Conservation (phyloP, 176 grass and related monocot genomes). For the Aegilops tauschii region DNA sequence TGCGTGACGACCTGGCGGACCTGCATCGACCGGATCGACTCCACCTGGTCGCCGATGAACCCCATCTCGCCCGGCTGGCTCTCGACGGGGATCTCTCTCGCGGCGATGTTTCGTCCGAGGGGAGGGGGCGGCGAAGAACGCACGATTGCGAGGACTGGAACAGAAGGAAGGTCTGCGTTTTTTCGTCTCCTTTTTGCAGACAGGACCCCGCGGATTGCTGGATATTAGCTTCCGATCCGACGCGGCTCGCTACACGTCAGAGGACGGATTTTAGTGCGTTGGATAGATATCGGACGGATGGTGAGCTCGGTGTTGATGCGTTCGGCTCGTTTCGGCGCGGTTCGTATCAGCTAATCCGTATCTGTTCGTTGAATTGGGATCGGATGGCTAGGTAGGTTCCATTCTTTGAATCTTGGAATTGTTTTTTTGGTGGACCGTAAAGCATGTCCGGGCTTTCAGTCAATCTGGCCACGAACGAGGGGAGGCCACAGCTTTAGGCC, state of each 20-base stretch:
- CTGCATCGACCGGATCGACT: slow-evolving; percentile 66
- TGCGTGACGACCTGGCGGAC: slow-evolving; percentile 61
- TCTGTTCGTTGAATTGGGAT: neutral
- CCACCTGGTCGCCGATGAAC: slow-evolving; percentile 54
- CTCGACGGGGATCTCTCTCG: neutral
- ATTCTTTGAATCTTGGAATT: neutral
- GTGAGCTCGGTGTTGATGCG: neutral
- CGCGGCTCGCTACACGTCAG: neutral
- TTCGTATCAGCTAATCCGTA: neutral
- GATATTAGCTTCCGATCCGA: neutral
- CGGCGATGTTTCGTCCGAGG: neutral
- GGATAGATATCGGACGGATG: neutral
- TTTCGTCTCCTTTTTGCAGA: slow-evolving; percentile 6
- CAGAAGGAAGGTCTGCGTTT: neutral
- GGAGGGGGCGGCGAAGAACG: neutral
- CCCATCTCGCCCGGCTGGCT: slow-evolving; percentile 44
- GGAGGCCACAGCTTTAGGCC: too few species aligned
- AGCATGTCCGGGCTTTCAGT: too few species aligned
- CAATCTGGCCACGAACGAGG: too few species aligned
- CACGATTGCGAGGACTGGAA: neutral
- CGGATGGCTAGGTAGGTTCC: neutral
- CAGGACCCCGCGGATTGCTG: neutral
- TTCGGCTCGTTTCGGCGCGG: neutral
- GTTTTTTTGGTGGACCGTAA: neutral
- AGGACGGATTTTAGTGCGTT: neutral